Base-by-base conservation (phyloP, 306 rosid genomes). In the Vigna unguiculata region DNA sequence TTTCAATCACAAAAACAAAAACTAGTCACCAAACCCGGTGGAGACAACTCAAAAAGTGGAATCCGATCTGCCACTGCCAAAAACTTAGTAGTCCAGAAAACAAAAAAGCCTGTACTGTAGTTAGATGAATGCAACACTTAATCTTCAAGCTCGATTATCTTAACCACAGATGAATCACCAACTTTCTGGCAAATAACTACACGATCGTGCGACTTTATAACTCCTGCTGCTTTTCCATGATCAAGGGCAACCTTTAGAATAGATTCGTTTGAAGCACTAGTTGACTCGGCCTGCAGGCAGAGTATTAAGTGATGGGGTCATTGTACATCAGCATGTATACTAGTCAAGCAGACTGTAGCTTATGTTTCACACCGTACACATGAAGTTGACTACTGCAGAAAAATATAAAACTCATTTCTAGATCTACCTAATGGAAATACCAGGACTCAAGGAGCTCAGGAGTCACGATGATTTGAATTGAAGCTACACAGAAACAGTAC, bases 61-160 rank as follows among this genome's bases (percentile, higher is more conserved):
- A 77, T 63, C 82, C 76, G 83, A 79, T 72, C 77, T 71, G 61
- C 82, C 53, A 52, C 84, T 66, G 55, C 52, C 85, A 69, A 83
- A 66, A 77, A 57, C 68, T 74, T 34, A 28, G 55, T 24, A 32
- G 60, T 78, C 62, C 47, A 32, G 60, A 55, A 54, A 21, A 66
- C 69, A 66, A 49, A 65, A 65, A 28, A 13, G 34, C 66, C 75
- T 40, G 41, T 74, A 63, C 69, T 62, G 43, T 57, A 15, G 22
- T 62, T 3, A 7, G 71, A 60, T 38, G 40, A 74, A 43, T 71
- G 65, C 77, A 43, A 11, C 48, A 15, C 34, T 62, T 80, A 96
- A 81, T 93, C 98, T 88, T 92, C 97, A 28, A 96, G 98, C 91
- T 96, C 99, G 24, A 96, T 91, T 51, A 96, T 96, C 97, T 96